Base-by-base conservation (phyloP, 768 basidiomycete species). In the Agaricus blazei region DNA sequence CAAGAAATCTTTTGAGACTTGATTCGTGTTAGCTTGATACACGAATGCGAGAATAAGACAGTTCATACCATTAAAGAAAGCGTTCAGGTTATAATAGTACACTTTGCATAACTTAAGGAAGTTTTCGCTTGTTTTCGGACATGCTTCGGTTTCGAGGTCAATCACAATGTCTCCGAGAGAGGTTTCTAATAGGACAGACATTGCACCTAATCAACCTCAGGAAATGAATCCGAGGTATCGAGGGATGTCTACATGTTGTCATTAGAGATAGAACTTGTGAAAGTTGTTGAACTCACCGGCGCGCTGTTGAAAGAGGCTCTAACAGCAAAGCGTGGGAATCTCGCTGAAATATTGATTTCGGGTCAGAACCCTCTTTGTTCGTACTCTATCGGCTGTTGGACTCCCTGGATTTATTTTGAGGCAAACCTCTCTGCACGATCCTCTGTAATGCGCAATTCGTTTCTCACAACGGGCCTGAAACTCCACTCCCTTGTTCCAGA, bases 121-220 rank as follows among this genome's bases (percentile, higher is more conserved):
- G 76, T 98, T 99, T 69, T 92, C 85, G 72, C 89, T 94, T 51
- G 87, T 90, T 70, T 83, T 86, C 1, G 97, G 97, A 70, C 95
- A 98, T 38, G 76, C 75, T 7, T 94, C 92, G 28, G 90, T 86
- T 69, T 98, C 93, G 41, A 99, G 78, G 71, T 98, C 97, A 64
- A 98, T 92, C 57, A 98, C 93, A 54, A 99, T 79, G 72, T 99
- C 97, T 55, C 97, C 97, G 1, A 98, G 75, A 23, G 94, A 98
- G 3, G 97, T 99, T 77, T 98, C 97, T 60, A 98, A 81, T 56
- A 99, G 80, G 40, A 98, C 92, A 56, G 95, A 98, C 97, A 98
- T 97, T 24, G 48, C 1, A 19, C 53, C 46, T 14, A 41, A 11
- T 23, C 26, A 12, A 54, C 45, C 26, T n/a, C 19, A 36, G 9